phyloP scores from a whole-genome alignment of 2,329 filamentous ascomycete species.

The Paracorniculantispora psalliotae region DNA sequence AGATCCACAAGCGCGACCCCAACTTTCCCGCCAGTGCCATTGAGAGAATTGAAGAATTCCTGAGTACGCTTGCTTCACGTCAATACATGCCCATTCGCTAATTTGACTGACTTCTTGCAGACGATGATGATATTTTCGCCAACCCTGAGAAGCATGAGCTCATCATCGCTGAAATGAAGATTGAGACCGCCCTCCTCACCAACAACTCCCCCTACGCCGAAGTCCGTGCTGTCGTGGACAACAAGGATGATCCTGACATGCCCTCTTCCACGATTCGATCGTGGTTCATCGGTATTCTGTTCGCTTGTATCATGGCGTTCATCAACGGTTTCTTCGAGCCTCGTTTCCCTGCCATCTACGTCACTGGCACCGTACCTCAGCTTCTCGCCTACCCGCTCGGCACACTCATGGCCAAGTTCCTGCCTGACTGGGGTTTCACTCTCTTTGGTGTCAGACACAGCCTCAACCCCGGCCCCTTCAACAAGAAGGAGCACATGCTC shows the following conservation, averaged over 20 bases:
- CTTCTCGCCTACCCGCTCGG: slow-evolving; percentile 48
- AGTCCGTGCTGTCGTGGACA: slow-evolving; percentile 49
- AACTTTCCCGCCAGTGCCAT: slow-evolving; percentile 33
- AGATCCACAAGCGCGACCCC: slow-evolving; percentile 35
- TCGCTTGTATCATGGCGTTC: slow-evolving; percentile 40
- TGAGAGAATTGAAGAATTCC: slow-evolving; percentile 23
- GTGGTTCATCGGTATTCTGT: slow-evolving; percentile 46
- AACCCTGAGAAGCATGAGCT: slow-evolving; percentile 37
- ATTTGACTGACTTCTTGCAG: background rate
- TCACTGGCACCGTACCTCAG: slow-evolving; percentile 50
- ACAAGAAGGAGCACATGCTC: slow-evolving; percentile 52
- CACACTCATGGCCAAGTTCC: slow-evolving; percentile 36
- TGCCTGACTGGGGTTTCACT: slow-evolving; percentile 42
- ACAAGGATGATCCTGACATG: slow-evolving; percentile 44
- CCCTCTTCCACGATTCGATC: slow-evolving; percentile 48
- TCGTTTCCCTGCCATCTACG: slow-evolving; percentile 45
- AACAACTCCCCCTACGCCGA: slow-evolving; percentile 53
- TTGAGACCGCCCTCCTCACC: slow-evolving; percentile 46
- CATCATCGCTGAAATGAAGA: slow-evolving; percentile 47
- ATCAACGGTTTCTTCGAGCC: slow-evolving; percentile 53
- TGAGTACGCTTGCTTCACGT: too few relatives aligned
- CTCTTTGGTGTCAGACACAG: slow-evolving; percentile 34
- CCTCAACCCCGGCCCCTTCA: slow-evolving; percentile 48
- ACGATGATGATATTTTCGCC: slow-evolving; percentile 25
- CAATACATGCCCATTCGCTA: background rate